Percentiles rank a stretch among this genome's conserved stretches.
phyloP scores from a whole-genome alignment of 257 asterid species.

The Primulina huaijiensis region DNA sequence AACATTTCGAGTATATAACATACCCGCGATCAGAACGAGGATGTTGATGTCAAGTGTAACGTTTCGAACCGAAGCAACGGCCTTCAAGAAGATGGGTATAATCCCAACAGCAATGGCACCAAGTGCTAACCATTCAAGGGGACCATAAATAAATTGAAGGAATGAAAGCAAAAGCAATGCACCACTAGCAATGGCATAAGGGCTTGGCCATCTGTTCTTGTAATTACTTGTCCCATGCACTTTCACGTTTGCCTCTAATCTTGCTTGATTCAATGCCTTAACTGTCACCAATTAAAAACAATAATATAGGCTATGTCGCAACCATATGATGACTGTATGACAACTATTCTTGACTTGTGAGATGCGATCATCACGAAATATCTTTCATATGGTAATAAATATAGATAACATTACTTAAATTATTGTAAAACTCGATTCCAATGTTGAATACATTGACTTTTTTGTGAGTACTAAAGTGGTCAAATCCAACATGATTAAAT shows the following conservation, averaged over 20 bases:
- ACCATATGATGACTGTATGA: too few species aligned
- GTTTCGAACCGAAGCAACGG: slow-evolving; percentile 47
- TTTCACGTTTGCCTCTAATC: slow-evolving; percentile 66
- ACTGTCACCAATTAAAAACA: slow-evolving; percentile 34
- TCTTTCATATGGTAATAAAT: too few species aligned
- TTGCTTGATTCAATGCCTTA: slow-evolving; percentile 67
- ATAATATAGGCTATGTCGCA: too few species aligned
- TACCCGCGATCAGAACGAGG: slow-evolving; percentile 76
- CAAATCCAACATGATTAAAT: too few species aligned
- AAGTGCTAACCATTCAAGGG: slow-evolving; percentile 67
- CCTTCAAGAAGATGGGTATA: slow-evolving; percentile 49
- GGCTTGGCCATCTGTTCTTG: slow-evolving; percentile 73
- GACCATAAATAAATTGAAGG: slow-evolving; percentile 42
- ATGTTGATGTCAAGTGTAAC: slow-evolving; percentile 58
- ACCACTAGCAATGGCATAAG: slow-evolving; percentile 60
- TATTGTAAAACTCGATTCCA: too few species aligned
- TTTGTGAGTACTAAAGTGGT: too few species aligned
- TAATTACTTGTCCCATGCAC: slow-evolving; percentile 37
- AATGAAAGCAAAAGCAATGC: slow-evolving; percentile 49
- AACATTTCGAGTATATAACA: neutral
- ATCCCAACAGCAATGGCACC: slow-evolving; percentile 63
- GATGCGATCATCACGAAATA: too few species aligned
- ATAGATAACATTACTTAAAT: too few species aligned
- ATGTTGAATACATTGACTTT: too few species aligned
- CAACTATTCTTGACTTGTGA: too few species aligned